phyloP scores from a whole-genome alignment of 2,329 filamentous ascomycete genomes.

The Trichoderma endophyticum region DNA sequence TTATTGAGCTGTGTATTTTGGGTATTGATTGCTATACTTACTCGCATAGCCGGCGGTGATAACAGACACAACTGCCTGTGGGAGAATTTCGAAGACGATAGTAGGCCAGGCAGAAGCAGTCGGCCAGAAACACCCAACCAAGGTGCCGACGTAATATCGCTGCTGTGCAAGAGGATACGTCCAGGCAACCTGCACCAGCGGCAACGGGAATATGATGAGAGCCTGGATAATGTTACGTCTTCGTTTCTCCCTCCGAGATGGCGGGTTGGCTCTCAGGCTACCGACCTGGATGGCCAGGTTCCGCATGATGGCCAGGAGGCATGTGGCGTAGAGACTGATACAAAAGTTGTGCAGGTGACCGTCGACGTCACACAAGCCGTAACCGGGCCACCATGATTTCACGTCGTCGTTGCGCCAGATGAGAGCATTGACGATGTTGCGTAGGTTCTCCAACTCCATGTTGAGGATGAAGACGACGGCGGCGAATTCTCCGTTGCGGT shows the following conservation, averaged over 20 bases:
- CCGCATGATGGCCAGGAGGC: slow-evolving; percentile 53
- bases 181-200: slow-evolving; percentile 47
- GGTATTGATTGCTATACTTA: slow-evolving; percentile 33
- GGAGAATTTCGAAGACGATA: slow-evolving; percentile 47
- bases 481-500: slow-evolving; percentile 52
- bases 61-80: slow-evolving; percentile 43
- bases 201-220: slow-evolving; percentile 54
- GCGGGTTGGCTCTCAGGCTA: slow-evolving; percentile 39
- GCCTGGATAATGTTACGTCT: slow-evolving; percentile 46
- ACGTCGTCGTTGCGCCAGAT: slow-evolving; percentile 54
- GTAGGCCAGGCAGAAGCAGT: slow-evolving; percentile 47
- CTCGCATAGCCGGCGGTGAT: slow-evolving; percentile 47
- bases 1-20: background rate
- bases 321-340: slow-evolving; percentile 48
- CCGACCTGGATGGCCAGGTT: slow-evolving; percentile 51
- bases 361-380: slow-evolving; percentile 53
- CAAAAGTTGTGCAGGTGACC: slow-evolving; percentile 45
- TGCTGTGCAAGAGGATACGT: slow-evolving; percentile 46
- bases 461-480: slow-evolving; percentile 48
- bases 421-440: slow-evolving; percentile 48
- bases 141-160: slow-evolving; percentile 48
- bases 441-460: slow-evolving; percentile 45
- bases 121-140: slow-evolving; percentile 48
- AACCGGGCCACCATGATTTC: slow-evolving; percentile 48
- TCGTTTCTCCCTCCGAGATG: slow-evolving; percentile 41